Conservation (phyloP, 805 yeast species). For the Ogataea kodamae region DNA sequence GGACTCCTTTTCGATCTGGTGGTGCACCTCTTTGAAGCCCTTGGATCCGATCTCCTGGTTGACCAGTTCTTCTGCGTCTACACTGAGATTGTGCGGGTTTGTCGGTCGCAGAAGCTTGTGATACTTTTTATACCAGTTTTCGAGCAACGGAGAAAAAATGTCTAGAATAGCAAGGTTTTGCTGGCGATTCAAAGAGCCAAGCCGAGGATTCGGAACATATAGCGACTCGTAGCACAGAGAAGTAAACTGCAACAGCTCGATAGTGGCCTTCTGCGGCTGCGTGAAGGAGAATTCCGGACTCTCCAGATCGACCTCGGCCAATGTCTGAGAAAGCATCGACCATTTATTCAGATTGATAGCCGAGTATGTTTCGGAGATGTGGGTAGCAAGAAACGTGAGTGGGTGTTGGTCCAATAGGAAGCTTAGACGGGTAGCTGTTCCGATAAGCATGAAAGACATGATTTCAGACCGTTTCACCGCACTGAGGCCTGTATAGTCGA, state of each 20-base stretch:
- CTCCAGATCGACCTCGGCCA: slow-evolving; percentile 58
- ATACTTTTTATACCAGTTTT: slow-evolving; percentile 72
- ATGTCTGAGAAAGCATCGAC: slow-evolving; percentile 70
- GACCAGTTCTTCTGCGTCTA: slow-evolving; percentile 7
- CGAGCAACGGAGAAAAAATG: slow-evolving; percentile 71
- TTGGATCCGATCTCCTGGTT: slow-evolving; percentile 34
- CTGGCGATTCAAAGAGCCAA: slow-evolving; percentile 49
- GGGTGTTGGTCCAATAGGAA: slow-evolving; percentile 75
- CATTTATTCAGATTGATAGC: slow-evolving; percentile 79
- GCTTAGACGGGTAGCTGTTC: slow-evolving; percentile 80
- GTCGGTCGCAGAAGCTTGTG: slow-evolving; percentile 50
- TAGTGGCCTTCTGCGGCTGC: slow-evolving; percentile 64
- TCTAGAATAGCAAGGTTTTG: slow-evolving; percentile 70
- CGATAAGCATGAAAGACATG: slow-evolving; percentile 92
- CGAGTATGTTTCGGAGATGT: slow-evolving; percentile 75
- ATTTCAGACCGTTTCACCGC: slow-evolving; percentile 85
- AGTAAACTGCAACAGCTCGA: slow-evolving; percentile 75
- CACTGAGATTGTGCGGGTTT: slow-evolving; percentile 34
- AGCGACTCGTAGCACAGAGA: slow-evolving; percentile 81
- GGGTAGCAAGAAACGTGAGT: slow-evolving; percentile 77
- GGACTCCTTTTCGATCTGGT: slow-evolving; percentile 60
- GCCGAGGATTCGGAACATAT: slow-evolving; percentile 61
- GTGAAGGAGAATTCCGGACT: slow-evolving; percentile 49
- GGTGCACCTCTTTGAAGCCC: slow-evolving; percentile 36
- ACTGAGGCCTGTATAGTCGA: slow-evolving; percentile 68